Evolutionary conservation across 2,329 filamentous ascomycete genomes (phyloP), one percentile per base, ranked within the genome.

Genomic region (Conoideocrella luteorostrata): DNA sequence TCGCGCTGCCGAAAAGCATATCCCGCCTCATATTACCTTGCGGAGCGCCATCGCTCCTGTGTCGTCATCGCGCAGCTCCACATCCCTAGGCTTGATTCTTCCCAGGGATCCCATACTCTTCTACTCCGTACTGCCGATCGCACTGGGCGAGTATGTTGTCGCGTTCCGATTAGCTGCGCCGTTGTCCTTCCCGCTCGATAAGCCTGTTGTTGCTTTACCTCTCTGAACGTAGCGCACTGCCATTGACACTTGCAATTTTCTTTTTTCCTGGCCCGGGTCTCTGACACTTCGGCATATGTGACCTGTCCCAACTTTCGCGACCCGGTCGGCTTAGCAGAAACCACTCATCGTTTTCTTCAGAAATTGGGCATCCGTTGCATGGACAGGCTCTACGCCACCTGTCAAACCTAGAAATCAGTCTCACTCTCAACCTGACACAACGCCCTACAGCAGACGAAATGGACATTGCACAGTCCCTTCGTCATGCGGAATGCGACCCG

Each of bases 401-500:
- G 3, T 17, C 13, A 12, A 29, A 26, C 9, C 22, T 20, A 36
- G n/a, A n/a, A n/a, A n/a, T n/a, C n/a, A n/a, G n/a, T n/a, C n/a
- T n/a, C n/a, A n/a, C n/a, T n/a, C n/a, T n/a, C n/a, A n/a, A n/a
- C n/a, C n/a, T n/a, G n/a, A n/a, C n/a, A n/a, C n/a, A n/a, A n/a
- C n/a, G n/a, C n/a, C n/a, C n/a, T n/a, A n/a, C n/a, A n/a, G n/a
- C 23, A 9, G 17, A 21, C 33, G 9, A 23, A n/a, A 42, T 42
- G 40, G 23, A 36, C 7, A 36, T 29, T 3, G 21, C 40, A 10
- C 36, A 32, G 2, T 15, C 32, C 18, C 32, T 28, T 12, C 24
- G 23, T 24, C 43, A 45, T 39, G 43, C 48, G 32, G 39, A 57
- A 46, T 80, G 76, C 60, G 71, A 76, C 50, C 65, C 65, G 49